phyloP scores from a whole-genome alignment of 164 flowering plant species.

The Chimonanthus salicifolius region DNA sequence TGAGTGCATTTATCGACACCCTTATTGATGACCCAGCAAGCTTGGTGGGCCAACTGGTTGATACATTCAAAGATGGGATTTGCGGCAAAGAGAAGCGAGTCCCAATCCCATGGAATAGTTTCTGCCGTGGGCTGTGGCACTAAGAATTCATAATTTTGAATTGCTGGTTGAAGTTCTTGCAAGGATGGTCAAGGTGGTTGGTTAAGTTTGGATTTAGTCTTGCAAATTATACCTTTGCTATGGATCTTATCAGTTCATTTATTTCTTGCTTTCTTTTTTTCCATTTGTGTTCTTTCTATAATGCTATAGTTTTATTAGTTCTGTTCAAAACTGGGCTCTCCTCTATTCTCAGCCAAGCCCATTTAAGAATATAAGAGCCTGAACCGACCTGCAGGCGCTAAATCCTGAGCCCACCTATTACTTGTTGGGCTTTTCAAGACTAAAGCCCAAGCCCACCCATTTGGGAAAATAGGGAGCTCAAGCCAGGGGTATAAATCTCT shows the following conservation, averaged over 20 bases:
- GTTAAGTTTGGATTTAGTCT: not conserved
- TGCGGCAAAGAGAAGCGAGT: slow-evolving; percentile 26
- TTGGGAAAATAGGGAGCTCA: too few species aligned
- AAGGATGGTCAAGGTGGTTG: not conserved
- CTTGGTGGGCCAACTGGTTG: slow-evolving; percentile 65
- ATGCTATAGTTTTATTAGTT: too few species aligned
- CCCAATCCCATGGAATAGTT: slow-evolving; percentile 17
- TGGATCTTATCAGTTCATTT: not conserved
- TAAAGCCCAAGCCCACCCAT: too few species aligned
- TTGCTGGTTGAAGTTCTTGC: not conserved
- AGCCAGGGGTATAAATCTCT: too few species aligned
- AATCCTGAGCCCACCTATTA: too few species aligned
- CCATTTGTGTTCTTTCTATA: not conserved
- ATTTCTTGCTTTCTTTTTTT: not conserved
- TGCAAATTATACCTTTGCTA: not conserved
- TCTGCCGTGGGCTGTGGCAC: slow-evolving; percentile 44
- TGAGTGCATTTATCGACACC: slow-evolving; percentile 50
- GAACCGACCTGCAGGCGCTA: too few species aligned
- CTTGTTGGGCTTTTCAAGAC: too few species aligned
- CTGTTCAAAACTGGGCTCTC: too few species aligned
- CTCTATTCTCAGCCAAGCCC: too few species aligned
- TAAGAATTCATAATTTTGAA: not conserved
- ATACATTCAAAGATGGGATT: slow-evolving; percentile 49
- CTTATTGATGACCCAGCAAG: slow-evolving; percentile 64
- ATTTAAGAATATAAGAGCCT: too few species aligned